A percentile compares a stretch with the other conserved stretches of the same genome.
Conservation (phyloP, 164 flowering plant species). For the Vitis rupestris region DNA sequence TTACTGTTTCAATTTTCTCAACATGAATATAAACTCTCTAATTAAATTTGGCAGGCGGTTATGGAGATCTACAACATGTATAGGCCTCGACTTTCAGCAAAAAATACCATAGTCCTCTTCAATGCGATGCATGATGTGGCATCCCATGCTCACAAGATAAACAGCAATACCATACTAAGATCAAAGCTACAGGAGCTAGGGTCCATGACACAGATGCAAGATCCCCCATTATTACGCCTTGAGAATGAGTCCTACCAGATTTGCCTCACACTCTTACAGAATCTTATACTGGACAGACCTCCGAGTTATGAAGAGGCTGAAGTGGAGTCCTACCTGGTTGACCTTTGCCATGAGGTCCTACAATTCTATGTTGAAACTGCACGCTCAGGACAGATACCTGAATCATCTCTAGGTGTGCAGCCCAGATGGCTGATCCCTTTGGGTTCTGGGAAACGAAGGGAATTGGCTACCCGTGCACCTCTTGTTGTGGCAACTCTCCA, state of each 20-base stretch:
- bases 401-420: slow-evolving; percentile 29
- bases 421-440: slow-evolving; percentile 68
- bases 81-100: slow-evolving; percentile 67
- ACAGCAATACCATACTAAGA: slow-evolving; percentile 50
- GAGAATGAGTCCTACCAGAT: slow-evolving; percentile 93
- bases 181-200: slow-evolving; percentile 82
- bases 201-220: slow-evolving; percentile 89
- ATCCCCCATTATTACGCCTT: slow-evolving; percentile 89
- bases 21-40: slow-evolving; percentile 6
- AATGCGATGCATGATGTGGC: slow-evolving; percentile 81
- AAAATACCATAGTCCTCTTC: slow-evolving; percentile 57
- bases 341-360: slow-evolving; percentile 79
- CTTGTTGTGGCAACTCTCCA: slow-evolving; percentile 80
- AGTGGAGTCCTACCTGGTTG: slow-evolving; percentile 63
- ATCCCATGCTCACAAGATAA: slow-evolving; percentile 82
- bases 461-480: slow-evolving; percentile 89
- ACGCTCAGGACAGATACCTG: slow-evolving; percentile 29
- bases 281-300: slow-evolving; percentile 66
- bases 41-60: slow-evolving; percentile 60
- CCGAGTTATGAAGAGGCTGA: slow-evolving; percentile 46
- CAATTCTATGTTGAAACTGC: slow-evolving; percentile 68
- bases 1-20: neutral
- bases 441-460: slow-evolving; percentile 86
- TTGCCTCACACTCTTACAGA: slow-evolving; percentile 84
- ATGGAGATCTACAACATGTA: slow-evolving; percentile 91